phyloP scores from a whole-genome alignment of 2,329 filamentous ascomycete genomes.

The Plectosphaerella cucumerina region DNA sequence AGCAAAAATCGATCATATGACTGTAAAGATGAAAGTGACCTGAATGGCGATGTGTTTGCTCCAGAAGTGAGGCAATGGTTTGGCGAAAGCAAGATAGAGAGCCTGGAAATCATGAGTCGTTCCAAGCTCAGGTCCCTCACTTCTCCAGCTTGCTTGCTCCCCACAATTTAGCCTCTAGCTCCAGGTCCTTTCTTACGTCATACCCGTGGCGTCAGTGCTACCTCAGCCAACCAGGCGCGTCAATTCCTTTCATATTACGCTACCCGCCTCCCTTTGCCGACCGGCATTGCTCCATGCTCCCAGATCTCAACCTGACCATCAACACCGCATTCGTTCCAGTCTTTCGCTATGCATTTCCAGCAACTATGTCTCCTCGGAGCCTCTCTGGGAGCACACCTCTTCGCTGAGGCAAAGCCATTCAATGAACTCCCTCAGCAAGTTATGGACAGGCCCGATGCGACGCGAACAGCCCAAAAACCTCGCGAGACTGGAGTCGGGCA shows the following conservation, averaged over 20 bases:
- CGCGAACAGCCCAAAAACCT: neutral
- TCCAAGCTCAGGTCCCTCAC: neutral
- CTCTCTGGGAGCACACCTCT: neutral
- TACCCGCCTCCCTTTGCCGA: neutral
- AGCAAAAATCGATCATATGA: neutral
- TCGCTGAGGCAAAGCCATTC: slow-evolving; percentile 1
- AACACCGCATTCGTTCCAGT: neutral
- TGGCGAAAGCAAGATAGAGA: neutral
- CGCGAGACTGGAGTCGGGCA: slow-evolving; percentile 33
- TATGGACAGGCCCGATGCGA: slow-evolving; percentile 7
- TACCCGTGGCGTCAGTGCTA: too few relatives aligned
- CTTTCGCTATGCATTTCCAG: neutral
- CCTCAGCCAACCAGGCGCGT: neutral
- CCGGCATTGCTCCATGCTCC: too few relatives aligned
- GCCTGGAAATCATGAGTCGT: too few relatives aligned
- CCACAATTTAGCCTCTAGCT: slow-evolving; percentile 1
- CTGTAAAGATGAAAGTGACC: too few relatives aligned
- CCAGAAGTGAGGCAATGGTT: too few relatives aligned
- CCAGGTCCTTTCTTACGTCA: neutral
- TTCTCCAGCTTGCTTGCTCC: neutral
- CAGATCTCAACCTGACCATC: too few relatives aligned
- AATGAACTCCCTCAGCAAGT: slow-evolving; percentile 4
- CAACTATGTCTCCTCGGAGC: slow-evolving; percentile 1
- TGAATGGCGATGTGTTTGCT: too few relatives aligned
- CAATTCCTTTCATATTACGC: neutral